Base-by-base conservation (phyloP, 345 rosid genomes). In the Sisymbrium altissimum region DNA sequence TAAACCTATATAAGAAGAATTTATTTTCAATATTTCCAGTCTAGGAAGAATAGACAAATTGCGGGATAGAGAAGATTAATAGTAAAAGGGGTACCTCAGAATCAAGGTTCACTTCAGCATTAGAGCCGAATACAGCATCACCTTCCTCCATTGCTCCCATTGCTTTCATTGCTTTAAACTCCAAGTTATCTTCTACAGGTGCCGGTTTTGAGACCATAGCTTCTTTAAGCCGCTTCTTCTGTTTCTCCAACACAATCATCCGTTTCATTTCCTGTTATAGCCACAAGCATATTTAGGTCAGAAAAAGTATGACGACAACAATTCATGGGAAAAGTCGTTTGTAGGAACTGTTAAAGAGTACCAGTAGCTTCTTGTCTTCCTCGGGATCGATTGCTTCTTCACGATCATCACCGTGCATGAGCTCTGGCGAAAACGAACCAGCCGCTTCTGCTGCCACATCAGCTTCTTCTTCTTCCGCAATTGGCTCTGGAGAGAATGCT, bases 131-230 rank as follows among this genome's bases (percentile, higher is more conserved):
- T 52, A 88, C 83, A 15, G 93, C 97, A 82, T 91, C 98, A 17
- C 97, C 98, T 83, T 94, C 98, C 72, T 94, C 98, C 91, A 89
- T 87, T 33, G 80, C 83, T 72, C 98, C 98, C 98, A 94, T 94
- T 70, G 79, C 90, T 84, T 94, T 94, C 73, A 88, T 83, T 73
- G 96, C 97, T 85, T 88, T 94, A 72, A 87, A 62, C 86, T 94
- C 96, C 13, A 91, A 87, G 78, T 88, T 88, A 71, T 94, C 95
- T 74, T 87, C 96, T 19, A 79, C 25, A 54, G 88, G 89, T n/a
- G 86, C 65, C 36, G 91, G 91, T 76, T 87, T 89, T 38, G 95
- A 78, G 62, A 84, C 84, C 85, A 87, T 81, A 61, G 87, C 90
- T 79, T 94, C 93, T 83, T 81, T 84, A 21, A 85, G 72, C 32